Evolutionary conservation across 257 asterid species (phyloP), one percentile per base, ranked within the genome.

Genomic region (Solanum chilense): DNA sequence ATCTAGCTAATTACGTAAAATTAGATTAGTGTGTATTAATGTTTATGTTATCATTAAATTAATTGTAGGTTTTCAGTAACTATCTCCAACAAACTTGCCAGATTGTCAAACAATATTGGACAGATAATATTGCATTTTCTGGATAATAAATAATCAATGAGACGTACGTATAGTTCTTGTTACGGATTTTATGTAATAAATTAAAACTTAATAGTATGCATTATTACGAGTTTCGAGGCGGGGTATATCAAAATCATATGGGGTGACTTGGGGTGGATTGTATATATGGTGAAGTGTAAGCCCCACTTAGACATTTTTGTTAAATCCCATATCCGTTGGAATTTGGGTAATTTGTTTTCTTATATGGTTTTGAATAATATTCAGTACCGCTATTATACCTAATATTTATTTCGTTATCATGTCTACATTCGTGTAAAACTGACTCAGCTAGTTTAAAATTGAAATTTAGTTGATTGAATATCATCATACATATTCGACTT

Each of bases 61-160:
- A 47, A 80, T 80, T 80, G 85, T 80, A 6, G 68, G 84, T 80
- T 70, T 80, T 47, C 68, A 9, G 69, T 80, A 29, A 49, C 85
- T 8, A 80, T 49, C 85, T 80, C 12, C 45, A 80, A 80, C 85
- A 80, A 49, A 45, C 41, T 78, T 78, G 84, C 64, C 84, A 78
- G 84, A 45, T 78, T 78, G 66, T 78, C 84, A 78, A 45, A 78
- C 66, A 69, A 33, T 70, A 78, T 45, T 45, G 64, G 64, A 77
- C 64, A 78, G 84, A 44, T 44, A 45, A 74, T 78, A 25, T 45
- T 78, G 66, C 41, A 44, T 78, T 45, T 45, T 35, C 25, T 44
- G n/a, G 41, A 78, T 44, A 9, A 44, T 78, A 27, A 78, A 78
- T 45, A 78, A 78, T 78, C 10, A 78, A 44, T 25, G 35, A 45